Base-by-base conservation (phyloP, 352 stramenopile genomes). In the Pythium phragmiticola region DNA sequence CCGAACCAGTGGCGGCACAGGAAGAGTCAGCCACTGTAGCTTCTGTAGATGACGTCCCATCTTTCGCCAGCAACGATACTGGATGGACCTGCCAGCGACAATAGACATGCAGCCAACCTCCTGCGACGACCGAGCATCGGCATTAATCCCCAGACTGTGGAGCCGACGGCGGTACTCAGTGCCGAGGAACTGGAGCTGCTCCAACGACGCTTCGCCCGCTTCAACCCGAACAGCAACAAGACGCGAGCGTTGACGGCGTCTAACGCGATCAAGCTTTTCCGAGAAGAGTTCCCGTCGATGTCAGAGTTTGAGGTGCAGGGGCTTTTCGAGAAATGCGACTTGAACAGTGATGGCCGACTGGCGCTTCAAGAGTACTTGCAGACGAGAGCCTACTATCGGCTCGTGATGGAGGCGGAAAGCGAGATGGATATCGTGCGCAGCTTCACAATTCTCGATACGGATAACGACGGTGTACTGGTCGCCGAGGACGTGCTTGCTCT, bases 361-460 rank as follows among this genome's bases (percentile, higher is more conserved):
- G 83, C 81, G 0, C 70, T 87, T 6, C 66, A 49, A 37, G 81
- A 90, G 54, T 88, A 90, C 47, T 56, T 88, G 45, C 75, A 86
- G 43, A 80, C 78, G 11, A 74, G 75, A 12, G 78, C 78, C 6
- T 88, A 74, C 41, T 79, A 90, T 37, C 64, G 76, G 23, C 69
- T 90, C 36, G 30, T 77, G n/a, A 58, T 80, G 12, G 81, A 90
- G 63, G 68, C 78, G 13, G 76, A 55, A n/a, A 88, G 74, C 0
- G 71, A 88, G 33, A 59, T 80, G 33, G 81, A 87, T 30, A 64
- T 88, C 7, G 65, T 78, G 21, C 73, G 78, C 26, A 88, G 82
- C 62, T 90, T 87, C 48, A 76, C 76, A 8, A 81, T 90, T 50
- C 70, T 90, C 9, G 81, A 90, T 46, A 84, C 74, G 0, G 78